Evolutionary conservation across 805 yeast species (phyloP).

Genomic region (Saccharomycodes ludwigii): DNA sequence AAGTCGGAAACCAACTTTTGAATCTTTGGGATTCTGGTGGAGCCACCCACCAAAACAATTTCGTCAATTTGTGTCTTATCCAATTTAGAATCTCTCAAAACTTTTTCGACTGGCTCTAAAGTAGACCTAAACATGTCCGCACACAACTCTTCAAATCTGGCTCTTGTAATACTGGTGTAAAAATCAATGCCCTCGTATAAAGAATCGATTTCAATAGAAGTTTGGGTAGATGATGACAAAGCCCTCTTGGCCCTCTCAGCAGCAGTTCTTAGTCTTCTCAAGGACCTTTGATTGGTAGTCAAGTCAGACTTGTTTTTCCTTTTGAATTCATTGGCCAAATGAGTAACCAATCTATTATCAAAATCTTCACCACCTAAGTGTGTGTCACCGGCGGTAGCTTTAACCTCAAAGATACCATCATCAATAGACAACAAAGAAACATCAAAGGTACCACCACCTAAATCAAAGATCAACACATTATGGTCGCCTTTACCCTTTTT

Average conservation of each 20-base stretch:
- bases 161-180: conserved; percentile 93
- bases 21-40: conserved; percentile 95
- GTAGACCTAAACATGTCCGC: conserved; percentile 90
- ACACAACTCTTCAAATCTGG: conserved; percentile 94
- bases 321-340: conserved; percentile 86
- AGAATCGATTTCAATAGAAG: conserved; percentile 91
- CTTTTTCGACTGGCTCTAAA: conserved; percentile 90
- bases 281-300: conserved; percentile 82
- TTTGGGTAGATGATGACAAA: conserved; percentile 89
- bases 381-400: conserved; percentile 64
- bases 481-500: conserved; percentile 66
- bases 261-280: conserved; percentile 95
- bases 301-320: conserved; percentile 91
- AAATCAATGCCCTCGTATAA: conserved; percentile 91
- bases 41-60: conserved; percentile 94
- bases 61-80: conserved; percentile 86
- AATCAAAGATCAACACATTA: conserved; percentile 83
- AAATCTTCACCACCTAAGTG: conserved; percentile 98
- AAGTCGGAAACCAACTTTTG: conserved; percentile 92
- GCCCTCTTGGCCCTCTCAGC: conserved; percentile 99
- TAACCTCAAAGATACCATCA: conserved; percentile 94
- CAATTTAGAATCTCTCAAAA: conserved; percentile 77
- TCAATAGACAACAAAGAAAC: conserved; percentile 83
- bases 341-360: conserved; percentile 86
- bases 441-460: conserved; percentile 98